These are phyloP conservation scores for Gillenia trifoliata DNA, from an alignment of 306 rosid genomes.

Conservation along the genomic window DNA sequence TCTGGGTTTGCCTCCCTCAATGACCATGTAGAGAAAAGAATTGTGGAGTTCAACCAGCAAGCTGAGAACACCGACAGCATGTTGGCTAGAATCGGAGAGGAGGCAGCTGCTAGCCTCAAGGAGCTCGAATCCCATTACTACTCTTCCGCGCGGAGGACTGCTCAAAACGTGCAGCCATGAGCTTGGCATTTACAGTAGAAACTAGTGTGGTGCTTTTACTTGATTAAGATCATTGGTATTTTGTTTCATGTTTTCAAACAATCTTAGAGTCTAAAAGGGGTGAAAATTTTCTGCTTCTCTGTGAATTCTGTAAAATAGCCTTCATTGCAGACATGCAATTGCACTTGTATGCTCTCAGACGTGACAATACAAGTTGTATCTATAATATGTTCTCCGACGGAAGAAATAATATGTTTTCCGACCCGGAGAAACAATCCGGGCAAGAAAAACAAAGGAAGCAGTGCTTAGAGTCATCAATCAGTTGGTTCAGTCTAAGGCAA, in stretches of 20 bases:
- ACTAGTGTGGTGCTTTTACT: background rate
- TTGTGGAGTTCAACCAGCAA: conserved; percentile 58
- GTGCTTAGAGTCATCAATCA: background rate
- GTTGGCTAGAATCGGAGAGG: conserved; percentile 73
- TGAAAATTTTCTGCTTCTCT: too few species aligned
- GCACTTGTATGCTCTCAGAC: background rate
- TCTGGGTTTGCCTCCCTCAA: conserved; percentile 92
- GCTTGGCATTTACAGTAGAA: background rate
- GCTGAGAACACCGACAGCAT: conserved; percentile 58
- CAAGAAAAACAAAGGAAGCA: background rate
- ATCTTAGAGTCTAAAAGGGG: too few species aligned
- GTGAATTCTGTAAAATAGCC: background rate
- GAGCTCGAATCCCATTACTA: conserved; percentile 80
- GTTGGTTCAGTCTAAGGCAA: too few species aligned
- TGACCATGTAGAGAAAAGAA: conserved; percentile 86
- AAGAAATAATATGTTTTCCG: background rate
- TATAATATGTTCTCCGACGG: background rate
- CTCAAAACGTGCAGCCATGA: conserved; percentile 10
- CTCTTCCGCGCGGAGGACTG: conserved; percentile 50
- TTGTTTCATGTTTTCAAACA: too few species aligned
- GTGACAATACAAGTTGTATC: background rate
- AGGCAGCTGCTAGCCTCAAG: conserved; percentile 78
- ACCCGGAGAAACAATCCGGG: background rate
- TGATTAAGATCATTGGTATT: background rate
- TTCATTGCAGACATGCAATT: background rate